Evolutionary conservation across 768 basidiomycete genomes (phyloP).

Genomic region (Termitomyces sp.): DNA sequence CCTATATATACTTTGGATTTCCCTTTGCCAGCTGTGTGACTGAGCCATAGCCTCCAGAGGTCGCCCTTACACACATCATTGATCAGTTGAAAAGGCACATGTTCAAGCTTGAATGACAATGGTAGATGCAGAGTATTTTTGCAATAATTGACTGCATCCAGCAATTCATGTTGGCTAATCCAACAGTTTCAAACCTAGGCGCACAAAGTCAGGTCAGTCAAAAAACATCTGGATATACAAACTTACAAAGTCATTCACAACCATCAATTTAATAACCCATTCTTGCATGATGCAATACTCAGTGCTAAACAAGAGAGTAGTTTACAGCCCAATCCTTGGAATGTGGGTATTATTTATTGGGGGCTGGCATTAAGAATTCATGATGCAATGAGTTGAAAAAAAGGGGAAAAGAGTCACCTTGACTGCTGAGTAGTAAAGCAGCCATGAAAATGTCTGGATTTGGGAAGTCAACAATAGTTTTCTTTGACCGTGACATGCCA

Average conservation of each 20-base stretch:
- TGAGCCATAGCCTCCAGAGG: too few species aligned
- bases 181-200: conserved; percentile 47
- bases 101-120: conserved; percentile 44
- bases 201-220: conserved; percentile 2
- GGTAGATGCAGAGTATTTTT: conserved; percentile 42
- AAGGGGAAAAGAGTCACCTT: conserved; percentile 10
- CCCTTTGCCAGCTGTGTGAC: too few species aligned
- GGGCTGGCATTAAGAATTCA: background rate
- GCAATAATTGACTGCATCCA: conserved; percentile 42
- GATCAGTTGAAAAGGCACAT: conserved; percentile 46
- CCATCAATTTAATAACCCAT: conserved; percentile 39
- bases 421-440: background rate
- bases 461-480: too few species aligned
- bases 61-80: too few species aligned
- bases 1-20: too few species aligned
- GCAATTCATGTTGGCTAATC: conserved; percentile 46
- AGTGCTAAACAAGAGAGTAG: background rate
- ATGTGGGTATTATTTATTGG: background rate
- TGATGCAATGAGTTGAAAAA: background rate
- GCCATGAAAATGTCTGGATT: too few species aligned
- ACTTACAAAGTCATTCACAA: conserved; percentile 43
- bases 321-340: background rate
- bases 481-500: too few species aligned
- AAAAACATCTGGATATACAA: conserved; percentile 1
- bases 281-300: conserved; percentile 26